Evolutionary conservation across 2,329 filamentous ascomycete species (phyloP), one percentile per base, ranked within the genome.

Genomic region (Fusarium buharicum): DNA sequence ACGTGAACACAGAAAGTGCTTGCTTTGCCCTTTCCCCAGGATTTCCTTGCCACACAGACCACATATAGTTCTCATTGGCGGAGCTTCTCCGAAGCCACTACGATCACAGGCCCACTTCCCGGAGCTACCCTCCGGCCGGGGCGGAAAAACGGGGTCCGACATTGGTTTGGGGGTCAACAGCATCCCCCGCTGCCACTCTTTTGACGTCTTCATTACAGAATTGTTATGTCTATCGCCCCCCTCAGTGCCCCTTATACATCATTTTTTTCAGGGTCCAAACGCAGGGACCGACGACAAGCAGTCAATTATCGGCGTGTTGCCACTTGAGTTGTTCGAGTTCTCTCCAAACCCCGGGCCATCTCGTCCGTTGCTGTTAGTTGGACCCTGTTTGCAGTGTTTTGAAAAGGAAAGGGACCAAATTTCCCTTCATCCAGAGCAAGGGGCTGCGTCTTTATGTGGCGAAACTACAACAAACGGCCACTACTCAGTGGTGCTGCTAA

Each of bases 361-460:
- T 20, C 14, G 13, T 48, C 27, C 11, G 11, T 17, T 17, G 16
- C 34, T 38, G 14, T 11, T 43, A 6, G 16, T n/a, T 22, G 27
- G 37, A 18, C 36, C 18, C 18, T 44, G 49, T 38, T 27, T 53
- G n/a, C 14, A 41, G 22, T 17, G 12, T 10, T 20, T 20, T 43
- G n/a, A 18, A 43, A 34, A 46, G 20, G 30, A 45, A 56, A 4
- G 27, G 24, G 16, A 16, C 40, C 27, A 57, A 45, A 50, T 55
- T 60, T 34, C 34, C 34, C n/a, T 6, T n/a, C 28, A 12, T 17
- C 27, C 24, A 41, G 22, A 8, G 27, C 40, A 45, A 47, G 45
- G 24, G 47, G 59, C 45, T 59, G 55, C 54, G 59, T 37, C 40
- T 47, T 34, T 57, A 8, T 7, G 61, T 65, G 61, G 61, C 56